Evolutionary conservation across 495 filamentous ascomycete genomes (phyloP), one percentile per base, ranked within the genome.

Genomic region (Darksidea phi): DNA sequence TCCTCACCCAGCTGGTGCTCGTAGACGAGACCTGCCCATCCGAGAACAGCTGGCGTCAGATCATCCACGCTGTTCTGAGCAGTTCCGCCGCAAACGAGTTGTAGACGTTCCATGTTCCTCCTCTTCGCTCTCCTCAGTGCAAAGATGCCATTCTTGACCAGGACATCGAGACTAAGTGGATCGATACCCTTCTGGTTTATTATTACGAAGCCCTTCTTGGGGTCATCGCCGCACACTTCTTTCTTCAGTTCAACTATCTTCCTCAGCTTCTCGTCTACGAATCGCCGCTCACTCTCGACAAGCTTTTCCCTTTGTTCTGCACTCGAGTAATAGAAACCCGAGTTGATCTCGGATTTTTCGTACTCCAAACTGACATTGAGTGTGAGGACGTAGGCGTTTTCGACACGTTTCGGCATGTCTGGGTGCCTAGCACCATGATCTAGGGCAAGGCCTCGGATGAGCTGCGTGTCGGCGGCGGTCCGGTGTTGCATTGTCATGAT

Each of bases 401-500:
- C 89, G 15, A 99, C 84, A 48, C 88, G 80, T 79, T 95, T 96
- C 5, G 94, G 90, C 94, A 99, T 99, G 70, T 99, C 94, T 3
- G 94, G 94, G 72, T 99, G 94, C 70, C 94, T 83, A 4, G 94
- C 94, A 66, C 94, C 94, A 74, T 99, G 94, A 62, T 99, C 94
- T 57, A 99, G 78, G 6, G 90, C 94, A 32, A 99, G 81, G 54
- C 94, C 94, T 61, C 87, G 84, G 70, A 99, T 96, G 42, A 99
- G 84, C 69, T 95, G 91, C 24, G 94, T 99, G 73, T 99, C 94
- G 11, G 94, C 88, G 47, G 94, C 93, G 37, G 88, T 89, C 57
- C 93, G 90, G 78, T 99, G 94, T 74, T 97, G 94, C 94, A 99
- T 99, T 72, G 95, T 97, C 95, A 97, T 97, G 66, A 99, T 97